phyloP scores from a whole-genome alignment of 305 asterid species.

The Fraxinus albicans region DNA sequence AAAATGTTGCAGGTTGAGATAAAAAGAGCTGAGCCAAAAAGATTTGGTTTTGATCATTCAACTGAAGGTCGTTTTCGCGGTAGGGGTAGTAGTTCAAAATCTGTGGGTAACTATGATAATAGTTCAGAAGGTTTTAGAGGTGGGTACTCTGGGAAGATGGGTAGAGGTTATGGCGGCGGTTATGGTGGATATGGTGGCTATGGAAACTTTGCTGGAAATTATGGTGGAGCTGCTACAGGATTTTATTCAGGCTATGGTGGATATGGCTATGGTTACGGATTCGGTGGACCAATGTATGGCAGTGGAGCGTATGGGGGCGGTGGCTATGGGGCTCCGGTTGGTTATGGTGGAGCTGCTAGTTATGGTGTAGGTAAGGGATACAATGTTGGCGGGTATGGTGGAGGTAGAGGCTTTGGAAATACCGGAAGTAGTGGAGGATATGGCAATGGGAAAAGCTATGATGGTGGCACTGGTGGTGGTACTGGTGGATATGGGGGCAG shows the following conservation, averaged over 20 bases:
- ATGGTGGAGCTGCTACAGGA: conserved; percentile 60
- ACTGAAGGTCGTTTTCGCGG: conserved; percentile 52
- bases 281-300: conserved; percentile 80
- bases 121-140: conserved; percentile 59
- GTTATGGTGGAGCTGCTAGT: conserved; percentile 56
- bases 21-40: conserved; percentile 88
- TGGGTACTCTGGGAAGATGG: conserved; percentile 74
- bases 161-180: conserved; percentile 57
- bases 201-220: conserved; percentile 62
- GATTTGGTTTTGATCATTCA: conserved; percentile 55
- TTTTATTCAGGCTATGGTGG: conserved; percentile 83
- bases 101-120: conserved; percentile 52
- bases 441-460: conserved; percentile 37
- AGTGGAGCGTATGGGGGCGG: conserved; percentile 35
- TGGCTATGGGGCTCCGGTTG: conserved; percentile 45
- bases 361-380: conserved; percentile 37
- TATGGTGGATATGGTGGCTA: conserved; percentile 60
- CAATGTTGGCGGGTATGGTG: conserved; percentile 30
- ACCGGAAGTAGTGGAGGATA: conserved; percentile 33
- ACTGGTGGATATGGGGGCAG: conserved; percentile 36
- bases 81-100: conserved; percentile 56
- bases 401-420: conserved; percentile 33
- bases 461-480: neutral
- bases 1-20: conserved; percentile 68
- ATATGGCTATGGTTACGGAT: conserved; percentile 81